Base-by-base conservation (phyloP, 2,329 filamentous ascomycete species). In the Didymella sp. region DNA sequence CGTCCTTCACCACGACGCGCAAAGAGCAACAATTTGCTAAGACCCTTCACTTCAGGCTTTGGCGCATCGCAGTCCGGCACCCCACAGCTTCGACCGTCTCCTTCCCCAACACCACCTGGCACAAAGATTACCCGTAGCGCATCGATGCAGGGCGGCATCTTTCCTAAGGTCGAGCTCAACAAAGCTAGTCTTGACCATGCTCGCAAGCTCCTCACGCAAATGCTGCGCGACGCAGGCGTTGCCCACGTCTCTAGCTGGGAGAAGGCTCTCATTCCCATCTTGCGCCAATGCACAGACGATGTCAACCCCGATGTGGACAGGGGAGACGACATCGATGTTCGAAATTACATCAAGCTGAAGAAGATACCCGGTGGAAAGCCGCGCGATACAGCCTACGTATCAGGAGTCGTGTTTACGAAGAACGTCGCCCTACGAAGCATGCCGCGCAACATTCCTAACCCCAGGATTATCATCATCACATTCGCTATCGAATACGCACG, bases 401-500 rank as follows among this genome's bases (percentile, higher is more conserved):
- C 95, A 9, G 96, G 95, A 0, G 89, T 99, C 8, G 93, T 99
- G 1, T 99, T 99, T 74, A 95, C 92, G 12, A 99, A 99, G 74
- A 99, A 99, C 62, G 80, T 99, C 47, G 95, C 96, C 0, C 80
- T 98, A 49, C 99, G 99, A 74, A 96, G 90, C 76, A 99, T 99
- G 95, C 89, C 91, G 17, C 86, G 95, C 55, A 91, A 87, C 61
- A 95, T 98, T 60, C 77, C 84, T 12, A 89, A 91, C 51, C 95
- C 95, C 3, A 88, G 92, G 28, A 95, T 99, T 59, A 84, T 96
- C 45, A 91, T 99, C 62, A 89, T 99, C 55, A 94, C 92, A 0
- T 99, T 99, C 71, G 88, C 95, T 0, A 91, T 99, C 56, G 95
- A 99, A 73, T 99, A 99, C 75, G 91, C 96, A 56, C 87, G 95